A percentile compares a stretch with the other conserved stretches of the same genome.
These are phyloP conservation scores for Hibiscus tridactylites DNA, from an alignment of 345 rosid genomes.

Conservation along the genomic window DNA sequence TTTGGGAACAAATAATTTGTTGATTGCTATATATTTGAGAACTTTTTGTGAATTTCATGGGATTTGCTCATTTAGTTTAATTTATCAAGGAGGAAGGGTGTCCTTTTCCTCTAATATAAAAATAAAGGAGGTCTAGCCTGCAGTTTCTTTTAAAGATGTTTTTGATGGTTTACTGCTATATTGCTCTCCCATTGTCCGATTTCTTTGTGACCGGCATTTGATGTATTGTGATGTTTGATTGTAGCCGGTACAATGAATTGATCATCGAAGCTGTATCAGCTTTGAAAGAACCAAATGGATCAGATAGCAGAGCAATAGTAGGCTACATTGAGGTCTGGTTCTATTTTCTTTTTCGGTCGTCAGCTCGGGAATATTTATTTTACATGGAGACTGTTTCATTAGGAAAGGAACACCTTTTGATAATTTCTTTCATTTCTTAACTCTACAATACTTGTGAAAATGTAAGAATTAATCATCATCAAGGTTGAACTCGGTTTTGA, in stretches of 20 bases:
- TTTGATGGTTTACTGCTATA: background rate
- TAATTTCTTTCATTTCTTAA: too few species aligned
- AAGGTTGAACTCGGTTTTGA: background rate
- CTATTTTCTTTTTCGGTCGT: background rate
- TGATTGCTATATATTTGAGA: background rate
- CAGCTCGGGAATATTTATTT: background rate
- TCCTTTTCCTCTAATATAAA: background rate
- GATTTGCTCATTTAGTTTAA: too few species aligned
- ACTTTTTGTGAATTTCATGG: background rate
- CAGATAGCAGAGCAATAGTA: slow-evolving; percentile 51
- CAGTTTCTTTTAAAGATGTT: background rate
- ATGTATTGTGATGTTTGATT: slow-evolving; percentile 6
- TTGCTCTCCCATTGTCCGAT: background rate
- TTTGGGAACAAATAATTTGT: background rate
- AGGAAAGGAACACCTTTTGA: too few species aligned
- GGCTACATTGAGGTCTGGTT: slow-evolving; percentile 53
- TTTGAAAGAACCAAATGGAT: slow-evolving; percentile 54
- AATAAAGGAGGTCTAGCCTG: background rate
- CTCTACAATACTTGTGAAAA: too few species aligned
- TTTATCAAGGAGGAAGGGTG: background rate
- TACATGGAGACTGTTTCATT: background rate
- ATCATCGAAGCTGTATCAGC: slow-evolving; percentile 74
- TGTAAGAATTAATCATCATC: background rate
- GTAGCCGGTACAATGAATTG: slow-evolving; percentile 50
- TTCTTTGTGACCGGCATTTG: background rate